phyloP scores from a whole-genome alignment of 129 eudicot species.

The Cynara cardunculus region DNA sequence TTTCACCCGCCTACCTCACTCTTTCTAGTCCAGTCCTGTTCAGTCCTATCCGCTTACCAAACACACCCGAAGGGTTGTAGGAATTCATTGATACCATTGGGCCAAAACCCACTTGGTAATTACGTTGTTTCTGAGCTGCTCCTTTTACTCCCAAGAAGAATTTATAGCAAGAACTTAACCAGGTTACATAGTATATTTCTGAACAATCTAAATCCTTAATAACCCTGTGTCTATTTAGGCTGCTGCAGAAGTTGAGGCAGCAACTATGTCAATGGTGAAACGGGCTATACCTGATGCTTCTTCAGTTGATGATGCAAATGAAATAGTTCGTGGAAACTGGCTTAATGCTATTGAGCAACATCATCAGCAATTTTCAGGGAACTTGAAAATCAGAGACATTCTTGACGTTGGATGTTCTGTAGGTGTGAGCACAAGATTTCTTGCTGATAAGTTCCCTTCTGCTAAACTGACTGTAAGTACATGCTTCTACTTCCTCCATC shows the following conservation, averaged over 20 bases:
- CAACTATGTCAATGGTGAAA: slow-evolving; percentile 84
- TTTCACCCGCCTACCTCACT: no score
- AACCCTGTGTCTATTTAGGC: slow-evolving; percentile 47
- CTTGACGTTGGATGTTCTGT: slow-evolving; percentile 97
- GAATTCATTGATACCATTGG: no score
- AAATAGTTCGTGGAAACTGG: slow-evolving; percentile 97
- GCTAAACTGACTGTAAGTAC: slow-evolving; percentile 77
- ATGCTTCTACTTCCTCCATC: no score
- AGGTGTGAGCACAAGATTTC: slow-evolving; percentile 88
- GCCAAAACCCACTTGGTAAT: no score
- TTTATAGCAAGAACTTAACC: background rate
- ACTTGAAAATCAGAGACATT: slow-evolving; percentile 48
- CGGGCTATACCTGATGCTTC: slow-evolving; percentile 89
- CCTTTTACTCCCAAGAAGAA: background rate
- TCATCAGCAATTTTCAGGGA: slow-evolving; percentile 58
- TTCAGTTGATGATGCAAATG: slow-evolving; percentile 79
- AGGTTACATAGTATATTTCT: slow-evolving; percentile 4
- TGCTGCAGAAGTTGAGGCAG: slow-evolving; percentile 99
- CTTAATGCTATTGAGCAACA: slow-evolving; percentile 75
- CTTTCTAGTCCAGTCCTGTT: no score
- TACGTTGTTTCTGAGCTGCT: background rate
- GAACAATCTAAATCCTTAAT: background rate
- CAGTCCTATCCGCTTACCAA: no score
- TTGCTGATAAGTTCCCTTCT: slow-evolving; percentile 78
- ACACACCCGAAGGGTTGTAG: no score